phyloP scores from a whole-genome alignment of 257 asterid genomes.

The Solanum pennellii region DNA sequence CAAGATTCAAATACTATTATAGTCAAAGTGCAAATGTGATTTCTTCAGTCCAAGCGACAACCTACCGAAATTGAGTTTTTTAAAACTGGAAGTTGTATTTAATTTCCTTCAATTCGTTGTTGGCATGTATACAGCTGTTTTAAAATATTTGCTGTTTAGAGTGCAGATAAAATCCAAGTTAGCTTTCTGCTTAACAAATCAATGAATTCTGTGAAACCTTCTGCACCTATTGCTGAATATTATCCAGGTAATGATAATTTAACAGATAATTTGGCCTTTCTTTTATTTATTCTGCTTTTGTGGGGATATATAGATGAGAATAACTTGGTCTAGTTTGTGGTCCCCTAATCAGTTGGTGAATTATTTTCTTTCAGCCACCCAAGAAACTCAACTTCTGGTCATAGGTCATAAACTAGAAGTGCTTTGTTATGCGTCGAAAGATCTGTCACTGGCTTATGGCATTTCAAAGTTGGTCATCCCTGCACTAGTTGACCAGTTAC shows the following conservation, averaged over 20 bases:
- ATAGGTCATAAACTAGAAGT: conserved; percentile 67
- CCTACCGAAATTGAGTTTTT: not conserved
- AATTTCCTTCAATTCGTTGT: not conserved
- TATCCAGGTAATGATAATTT: conserved; percentile 56
- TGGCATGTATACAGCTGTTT: conserved; percentile 9
- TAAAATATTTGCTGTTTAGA: conserved; percentile 33
- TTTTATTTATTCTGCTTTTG: not conserved
- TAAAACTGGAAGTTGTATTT: not conserved
- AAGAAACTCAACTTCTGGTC: conserved; percentile 59
- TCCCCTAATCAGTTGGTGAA: conserved; percentile 8
- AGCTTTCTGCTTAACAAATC: conserved; percentile 71
- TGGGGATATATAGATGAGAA: not conserved
- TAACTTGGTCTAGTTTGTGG: not conserved
- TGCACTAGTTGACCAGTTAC: conserved; percentile 68
- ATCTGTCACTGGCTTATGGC: conserved; percentile 34
- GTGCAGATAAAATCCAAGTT: conserved; percentile 71
- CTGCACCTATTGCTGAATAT: conserved; percentile 69
- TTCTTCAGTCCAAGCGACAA: not conserved
- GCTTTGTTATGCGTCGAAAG: conserved; percentile 64
- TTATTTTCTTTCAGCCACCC: conserved; percentile 39
- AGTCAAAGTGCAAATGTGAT: not conserved
- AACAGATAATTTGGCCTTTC: not conserved
- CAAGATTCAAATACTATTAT: not conserved
- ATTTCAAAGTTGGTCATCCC: conserved; percentile 73
- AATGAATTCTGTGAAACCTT: conserved; percentile 42